Conservation (phyloP, 2,329 filamentous ascomycete genomes). For the Fonsecaea pedrosoi region DNA sequence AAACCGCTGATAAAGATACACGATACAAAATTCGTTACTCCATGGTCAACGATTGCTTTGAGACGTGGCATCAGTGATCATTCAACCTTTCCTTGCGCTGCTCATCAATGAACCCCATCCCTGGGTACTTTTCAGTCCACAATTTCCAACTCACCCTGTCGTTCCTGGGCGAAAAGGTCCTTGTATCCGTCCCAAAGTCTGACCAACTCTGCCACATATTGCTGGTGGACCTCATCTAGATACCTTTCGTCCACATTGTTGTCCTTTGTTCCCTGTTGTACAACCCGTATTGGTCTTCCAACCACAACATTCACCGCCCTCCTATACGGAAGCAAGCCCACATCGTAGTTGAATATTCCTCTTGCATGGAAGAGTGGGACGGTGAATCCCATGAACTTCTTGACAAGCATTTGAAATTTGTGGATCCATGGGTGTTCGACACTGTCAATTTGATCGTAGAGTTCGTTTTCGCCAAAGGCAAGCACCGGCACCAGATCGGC, state of each 20-base stretch:
- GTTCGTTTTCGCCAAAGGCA: slow-evolving; percentile 91
- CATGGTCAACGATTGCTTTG: background rate
- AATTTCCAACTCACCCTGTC: slow-evolving; percentile 54
- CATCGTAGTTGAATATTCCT: slow-evolving; percentile 97
- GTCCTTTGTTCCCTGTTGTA: slow-evolving; percentile 62
- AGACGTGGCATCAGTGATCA: background rate
- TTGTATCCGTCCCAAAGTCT: slow-evolving; percentile 57
- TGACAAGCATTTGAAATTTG: slow-evolving; percentile 80
- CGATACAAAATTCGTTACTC: background rate
- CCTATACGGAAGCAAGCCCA: slow-evolving; percentile 93
- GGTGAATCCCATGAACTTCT: slow-evolving; percentile 89
- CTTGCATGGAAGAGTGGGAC: slow-evolving; percentile 87
- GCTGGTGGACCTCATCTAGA: slow-evolving; percentile 77
- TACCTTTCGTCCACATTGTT: slow-evolving; percentile 74
- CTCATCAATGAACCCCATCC: background rate
- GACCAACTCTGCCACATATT: slow-evolving; percentile 71
- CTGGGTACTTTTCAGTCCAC: slow-evolving; percentile 24
- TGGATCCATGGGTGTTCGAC: slow-evolving; percentile 79
- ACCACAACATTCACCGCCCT: slow-evolving; percentile 87
- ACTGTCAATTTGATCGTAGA: slow-evolving; percentile 88
- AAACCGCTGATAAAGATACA: background rate
- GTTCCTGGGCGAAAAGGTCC: slow-evolving; percentile 53
- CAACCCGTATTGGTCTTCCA: slow-evolving; percentile 77
- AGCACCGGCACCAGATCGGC: slow-evolving; percentile 92
- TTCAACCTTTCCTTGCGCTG: background rate